Conservation (phyloP, 306 rosid species). For the Bauhinia variegata region DNA sequence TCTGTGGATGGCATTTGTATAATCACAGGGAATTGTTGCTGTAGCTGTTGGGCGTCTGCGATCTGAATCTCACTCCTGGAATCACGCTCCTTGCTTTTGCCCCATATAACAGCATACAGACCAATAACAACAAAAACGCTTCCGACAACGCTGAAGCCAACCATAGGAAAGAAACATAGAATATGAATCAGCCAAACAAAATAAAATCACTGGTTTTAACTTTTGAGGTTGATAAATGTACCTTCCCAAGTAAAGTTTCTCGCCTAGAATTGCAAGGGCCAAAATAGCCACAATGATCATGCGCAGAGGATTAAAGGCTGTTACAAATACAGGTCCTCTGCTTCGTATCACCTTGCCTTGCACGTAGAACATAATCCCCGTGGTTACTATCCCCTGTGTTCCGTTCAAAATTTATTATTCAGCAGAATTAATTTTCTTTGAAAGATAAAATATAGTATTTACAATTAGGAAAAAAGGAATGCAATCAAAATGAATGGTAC, state of each 20-base stretch:
- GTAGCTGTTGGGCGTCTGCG: background rate
- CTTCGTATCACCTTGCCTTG: slow-evolving; percentile 55
- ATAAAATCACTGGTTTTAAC: too few relatives aligned
- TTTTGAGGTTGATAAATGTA: background rate
- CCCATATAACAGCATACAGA: slow-evolving; percentile 1
- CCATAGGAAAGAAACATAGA: background rate
- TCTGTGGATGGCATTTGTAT: background rate
- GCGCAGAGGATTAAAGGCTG: slow-evolving; percentile 59
- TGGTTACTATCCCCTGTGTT: slow-evolving; percentile 49
- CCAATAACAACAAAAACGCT: background rate
- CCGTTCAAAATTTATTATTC: too few relatives aligned
- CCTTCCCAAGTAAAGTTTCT: slow-evolving; percentile 58
- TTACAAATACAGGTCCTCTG: slow-evolving; percentile 58
- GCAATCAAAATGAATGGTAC: background rate
- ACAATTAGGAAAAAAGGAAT: too few relatives aligned
- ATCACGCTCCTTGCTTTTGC: background rate
- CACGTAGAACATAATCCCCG: slow-evolving; percentile 49
- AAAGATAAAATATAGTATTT: too few relatives aligned
- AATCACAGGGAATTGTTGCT: background rate
- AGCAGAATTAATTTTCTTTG: too few relatives aligned
- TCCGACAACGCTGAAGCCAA: background rate
- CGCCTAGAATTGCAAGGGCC: slow-evolving; percentile 44
- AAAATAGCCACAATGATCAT: slow-evolving; percentile 50
- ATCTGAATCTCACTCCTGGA: background rate
- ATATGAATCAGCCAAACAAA: background rate